Evolutionary conservation across 2,329 filamentous ascomycete species (phyloP).

Genomic region (Neoscytalidium dimidiatum): DNA sequence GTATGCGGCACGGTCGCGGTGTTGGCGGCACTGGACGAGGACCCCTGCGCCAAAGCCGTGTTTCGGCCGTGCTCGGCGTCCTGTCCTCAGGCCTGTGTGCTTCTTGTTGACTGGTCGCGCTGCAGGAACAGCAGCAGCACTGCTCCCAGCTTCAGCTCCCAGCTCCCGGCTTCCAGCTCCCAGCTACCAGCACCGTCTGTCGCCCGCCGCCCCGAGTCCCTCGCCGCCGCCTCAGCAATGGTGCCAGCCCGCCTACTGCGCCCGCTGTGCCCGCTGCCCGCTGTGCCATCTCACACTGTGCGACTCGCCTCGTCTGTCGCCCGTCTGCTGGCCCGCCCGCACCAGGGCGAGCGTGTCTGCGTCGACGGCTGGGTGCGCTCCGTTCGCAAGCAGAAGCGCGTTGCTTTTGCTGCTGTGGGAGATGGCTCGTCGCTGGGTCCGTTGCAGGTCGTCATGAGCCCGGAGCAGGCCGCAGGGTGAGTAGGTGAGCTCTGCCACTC

Average conservation of each 20-base stretch:
- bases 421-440: slow-evolving; percentile 82
- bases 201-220: background rate
- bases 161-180: background rate
- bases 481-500: slow-evolving; percentile 34
- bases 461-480: slow-evolving; percentile 72
- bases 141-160: background rate
- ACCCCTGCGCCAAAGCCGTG: slow-evolving; percentile 1
- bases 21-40: background rate
- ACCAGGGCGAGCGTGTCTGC: slow-evolving; percentile 29
- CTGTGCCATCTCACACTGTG: slow-evolving; percentile 25
- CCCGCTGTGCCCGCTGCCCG: slow-evolving; percentile 27
- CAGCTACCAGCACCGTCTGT: background rate
- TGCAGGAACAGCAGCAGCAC: slow-evolving; percentile 1
- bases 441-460: slow-evolving; percentile 78
- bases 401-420: slow-evolving; percentile 80
- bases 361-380: slow-evolving; percentile 82
- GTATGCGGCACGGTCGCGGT: background rate
- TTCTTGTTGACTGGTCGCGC: background rate
- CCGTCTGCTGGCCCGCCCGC: slow-evolving; percentile 42
- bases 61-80: slow-evolving; percentile 6
- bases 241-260: slow-evolving; percentile 24
- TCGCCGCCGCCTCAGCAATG: slow-evolving; percentile 21
- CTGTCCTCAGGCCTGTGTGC: background rate
- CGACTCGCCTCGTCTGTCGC: slow-evolving; percentile 29
- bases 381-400: slow-evolving; percentile 80